Evolutionary conservation across 139 green algal genomes (phyloP), one percentile per base, ranked within the genome.

Genomic region (Chlorella vulgaris): DNA sequence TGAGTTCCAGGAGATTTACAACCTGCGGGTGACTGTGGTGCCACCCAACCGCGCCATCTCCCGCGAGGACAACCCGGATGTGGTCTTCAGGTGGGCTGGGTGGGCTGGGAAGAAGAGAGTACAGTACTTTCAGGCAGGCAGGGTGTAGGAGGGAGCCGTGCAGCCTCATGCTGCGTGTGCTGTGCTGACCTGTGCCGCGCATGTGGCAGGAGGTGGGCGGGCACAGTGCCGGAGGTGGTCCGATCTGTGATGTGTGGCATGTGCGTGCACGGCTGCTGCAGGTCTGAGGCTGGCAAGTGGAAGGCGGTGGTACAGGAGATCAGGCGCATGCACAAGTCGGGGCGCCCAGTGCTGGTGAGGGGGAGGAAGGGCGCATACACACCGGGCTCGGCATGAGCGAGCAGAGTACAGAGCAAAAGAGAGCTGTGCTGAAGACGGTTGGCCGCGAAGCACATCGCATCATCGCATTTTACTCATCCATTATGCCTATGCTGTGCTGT

Each of bases 1-100:
- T 22, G 97, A 99, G 89, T 99, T 99, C 85, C 84, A 91, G 62
- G 94, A 88, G 69, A 99, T 98, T 86, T 99, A 99, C 91, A 92
- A 96, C 74, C 90, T 99, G 65, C 80, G 89, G 7, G 96, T 99
- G 42, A 85, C 91, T 15, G 92, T 96, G 66, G 91, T 97, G 65
- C 94, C 93, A 3, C 91, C 92, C 70, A 94, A 97, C 84, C 66
- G 87, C 21, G 26, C 67, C 13, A 31, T 86, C 35, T 75, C 65
- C 36, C 69, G 96, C 3, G 69, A 84, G 24, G 96, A 99, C 92
- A 93, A 96, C 84, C 89, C 94, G 22, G 96, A 99, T 84, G 96
- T 99, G 13, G 96, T 99, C 22, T 99, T 99, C 88, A 82, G 86
- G 36, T 86, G 73, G 19, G 86, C 83, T 35, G 3, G 31, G 73